Percentiles rank a stretch among this genome's conserved stretches.
Evolutionary conservation across 805 yeast genomes (phyloP).

Genomic region (Myxozyma neotropica): DNA sequence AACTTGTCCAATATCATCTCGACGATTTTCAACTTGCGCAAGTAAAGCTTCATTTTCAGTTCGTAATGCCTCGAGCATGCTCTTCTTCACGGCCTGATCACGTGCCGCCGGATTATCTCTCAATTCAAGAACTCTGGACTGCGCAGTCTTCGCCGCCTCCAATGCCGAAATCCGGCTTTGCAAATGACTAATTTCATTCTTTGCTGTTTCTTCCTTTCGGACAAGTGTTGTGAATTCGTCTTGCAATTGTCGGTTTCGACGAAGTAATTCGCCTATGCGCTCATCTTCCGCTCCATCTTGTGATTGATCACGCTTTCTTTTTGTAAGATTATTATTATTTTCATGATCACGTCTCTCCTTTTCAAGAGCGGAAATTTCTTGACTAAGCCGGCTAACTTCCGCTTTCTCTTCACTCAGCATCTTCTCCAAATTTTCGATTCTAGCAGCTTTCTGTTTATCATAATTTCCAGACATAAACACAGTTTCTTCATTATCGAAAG

Average conservation of each 20-base stretch:
- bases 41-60: slow-evolving; percentile 63
- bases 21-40: slow-evolving; percentile 33
- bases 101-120: slow-evolving; percentile 64
- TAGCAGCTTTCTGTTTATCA: slow-evolving; percentile 32
- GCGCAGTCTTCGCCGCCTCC: slow-evolving; percentile 45
- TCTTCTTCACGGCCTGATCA: slow-evolving; percentile 63
- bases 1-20: slow-evolving; percentile 37
- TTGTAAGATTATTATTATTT: neutral
- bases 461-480: slow-evolving; percentile 28
- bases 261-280: slow-evolving; percentile 44
- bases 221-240: slow-evolving; percentile 26
- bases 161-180: slow-evolving; percentile 46
- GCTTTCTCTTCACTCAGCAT: slow-evolving; percentile 59
- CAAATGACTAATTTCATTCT: slow-evolving; percentile 40
- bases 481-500: slow-evolving; percentile 47
- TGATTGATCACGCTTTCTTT: slow-evolving; percentile 1
- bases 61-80: slow-evolving; percentile 53
- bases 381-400: slow-evolving; percentile 52
- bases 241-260: slow-evolving; percentile 48
- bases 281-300: slow-evolving; percentile 35
- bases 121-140: slow-evolving; percentile 59
- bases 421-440: slow-evolving; percentile 47
- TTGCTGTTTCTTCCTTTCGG: slow-evolving; percentile 15
- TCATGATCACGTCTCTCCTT: slow-evolving; percentile 35
- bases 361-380: slow-evolving; percentile 36